Conservation (phyloP, 768 basidiomycete genomes). For the Kockovaella imperatae region DNA sequence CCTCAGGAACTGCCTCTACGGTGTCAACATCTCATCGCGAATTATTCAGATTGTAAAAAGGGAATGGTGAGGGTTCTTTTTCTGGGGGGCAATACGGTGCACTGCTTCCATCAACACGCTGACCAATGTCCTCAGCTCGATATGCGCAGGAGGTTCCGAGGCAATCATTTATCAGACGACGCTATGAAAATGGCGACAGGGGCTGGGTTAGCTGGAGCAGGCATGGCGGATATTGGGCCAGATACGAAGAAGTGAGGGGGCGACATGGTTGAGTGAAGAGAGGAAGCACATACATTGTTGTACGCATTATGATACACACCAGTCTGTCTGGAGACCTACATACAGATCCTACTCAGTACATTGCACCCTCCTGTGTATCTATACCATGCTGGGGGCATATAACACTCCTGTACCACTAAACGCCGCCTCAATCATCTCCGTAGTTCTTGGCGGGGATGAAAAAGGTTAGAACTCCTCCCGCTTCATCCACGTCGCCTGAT, state of each 20-base stretch:
- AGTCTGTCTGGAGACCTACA: too few relatives aligned
- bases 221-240: slow-evolving; percentile 2
- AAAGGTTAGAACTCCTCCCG: slow-evolving; percentile 43
- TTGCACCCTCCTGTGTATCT: not conserved
- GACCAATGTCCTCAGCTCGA: slow-evolving; percentile 29
- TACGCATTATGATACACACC: not conserved
- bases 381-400: not conserved
- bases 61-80: slow-evolving; percentile 39
- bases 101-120: not conserved
- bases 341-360: too few relatives aligned
- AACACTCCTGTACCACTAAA: not conserved
- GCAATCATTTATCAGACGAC: slow-evolving; percentile 34
- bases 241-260: not conserved
- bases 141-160: slow-evolving; percentile 42
- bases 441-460: slow-evolving; percentile 39
- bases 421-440: slow-evolving; percentile 15
- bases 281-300: not conserved
- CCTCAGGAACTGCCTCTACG: slow-evolving; percentile 35
- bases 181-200: slow-evolving; percentile 11
- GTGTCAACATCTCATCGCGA: slow-evolving; percentile 40
- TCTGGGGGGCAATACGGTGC: not conserved
- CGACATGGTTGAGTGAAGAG: not conserved
- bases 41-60: slow-evolving; percentile 42
- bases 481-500: slow-evolving; percentile 35
- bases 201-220: not conserved